Conservation (phyloP, 768 basidiomycete species). For the Boletus rufocinnamomeus region DNA sequence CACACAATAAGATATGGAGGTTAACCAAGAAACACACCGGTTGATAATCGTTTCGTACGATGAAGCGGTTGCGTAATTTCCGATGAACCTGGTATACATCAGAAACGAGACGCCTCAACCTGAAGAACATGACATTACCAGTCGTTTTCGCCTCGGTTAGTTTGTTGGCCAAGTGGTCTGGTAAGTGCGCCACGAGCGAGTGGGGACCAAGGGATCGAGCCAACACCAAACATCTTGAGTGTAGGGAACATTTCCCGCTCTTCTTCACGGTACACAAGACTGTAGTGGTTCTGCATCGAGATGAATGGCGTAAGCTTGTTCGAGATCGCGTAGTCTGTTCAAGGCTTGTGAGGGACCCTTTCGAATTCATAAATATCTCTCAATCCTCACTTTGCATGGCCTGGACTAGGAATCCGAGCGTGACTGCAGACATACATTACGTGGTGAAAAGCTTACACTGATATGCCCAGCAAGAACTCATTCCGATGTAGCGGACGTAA, state of each 20-base stretch:
- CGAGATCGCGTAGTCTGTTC: slow-evolving; percentile 41
- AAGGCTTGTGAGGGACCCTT: not conserved
- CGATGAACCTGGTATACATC: slow-evolving; percentile 26
- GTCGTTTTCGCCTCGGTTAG: slow-evolving; percentile 25
- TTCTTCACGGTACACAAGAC: slow-evolving; percentile 59
- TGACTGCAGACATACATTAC: slow-evolving; percentile 2
- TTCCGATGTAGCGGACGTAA: slow-evolving; percentile 49
- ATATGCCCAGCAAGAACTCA: slow-evolving; percentile 44
- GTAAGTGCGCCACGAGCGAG: slow-evolving; percentile 40
- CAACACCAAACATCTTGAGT: slow-evolving; percentile 46
- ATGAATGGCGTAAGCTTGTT: slow-evolving; percentile 55
- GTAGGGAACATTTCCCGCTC: slow-evolving; percentile 61
- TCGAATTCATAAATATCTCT: not conserved
- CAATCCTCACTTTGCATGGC: slow-evolving; percentile 40
- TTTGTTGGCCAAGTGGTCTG: slow-evolving; percentile 37
- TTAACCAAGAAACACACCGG: slow-evolving; percentile 16
- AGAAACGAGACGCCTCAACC: not conserved
- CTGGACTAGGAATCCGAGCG: slow-evolving; percentile 31
- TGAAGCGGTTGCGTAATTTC: slow-evolving; percentile 24
- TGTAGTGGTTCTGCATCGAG: slow-evolving; percentile 67
- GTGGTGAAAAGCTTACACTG: slow-evolving; percentile 32
- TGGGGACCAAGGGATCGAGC: slow-evolving; percentile 49
- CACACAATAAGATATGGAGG: not conserved
- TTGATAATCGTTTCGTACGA: slow-evolving; percentile 33
- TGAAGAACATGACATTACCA: slow-evolving; percentile 16